These are phyloP conservation scores for Chernovozyma aurita DNA, from an alignment of 1,139 yeast species.

Conservation along the genomic window DNA sequence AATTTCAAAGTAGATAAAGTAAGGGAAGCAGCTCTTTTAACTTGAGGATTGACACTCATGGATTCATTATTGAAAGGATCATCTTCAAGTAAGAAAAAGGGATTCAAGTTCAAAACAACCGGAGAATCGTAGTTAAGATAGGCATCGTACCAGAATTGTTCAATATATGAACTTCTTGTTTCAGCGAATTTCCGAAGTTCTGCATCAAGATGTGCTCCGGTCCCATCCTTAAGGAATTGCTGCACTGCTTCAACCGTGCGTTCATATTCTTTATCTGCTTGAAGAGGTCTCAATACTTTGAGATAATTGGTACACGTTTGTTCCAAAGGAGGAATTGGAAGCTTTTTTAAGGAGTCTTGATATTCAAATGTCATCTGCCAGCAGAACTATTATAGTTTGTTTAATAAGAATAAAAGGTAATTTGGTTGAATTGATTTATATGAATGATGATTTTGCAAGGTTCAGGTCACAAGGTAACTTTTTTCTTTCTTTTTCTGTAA, in stretches of 20 bases:
- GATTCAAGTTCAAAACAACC: conserved; percentile 82
- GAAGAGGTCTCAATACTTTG: conserved; percentile 67
- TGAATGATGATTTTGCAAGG: too few species aligned
- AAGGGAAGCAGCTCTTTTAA: conserved; percentile 78
- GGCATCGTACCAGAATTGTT: conserved; percentile 91
- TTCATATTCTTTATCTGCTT: conserved; percentile 64
- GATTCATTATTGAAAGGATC: conserved; percentile 77
- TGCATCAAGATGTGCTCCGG: conserved; percentile 60
- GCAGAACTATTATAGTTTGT: background rate
- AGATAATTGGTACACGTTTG: conserved; percentile 65
- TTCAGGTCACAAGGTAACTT: too few species aligned
- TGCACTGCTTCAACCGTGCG: conserved; percentile 59
- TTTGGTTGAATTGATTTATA: too few species aligned
- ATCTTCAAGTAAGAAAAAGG: conserved; percentile 82
- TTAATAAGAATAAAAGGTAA: background rate
- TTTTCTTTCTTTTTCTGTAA: background rate
- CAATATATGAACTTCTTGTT: conserved; percentile 72
- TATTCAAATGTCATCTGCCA: conserved; percentile 43
- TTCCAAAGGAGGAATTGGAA: conserved; percentile 74
- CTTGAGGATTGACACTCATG: conserved; percentile 55
- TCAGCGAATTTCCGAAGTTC: conserved; percentile 61
- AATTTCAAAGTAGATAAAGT: conserved; percentile 75
- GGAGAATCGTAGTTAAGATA: conserved; percentile 84
- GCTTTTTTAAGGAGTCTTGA: conserved; percentile 54
- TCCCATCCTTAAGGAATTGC: conserved; percentile 48